Conservation (phyloP, 2,329 filamentous ascomycete genomes). For the Hypoxylon sp. region DNA sequence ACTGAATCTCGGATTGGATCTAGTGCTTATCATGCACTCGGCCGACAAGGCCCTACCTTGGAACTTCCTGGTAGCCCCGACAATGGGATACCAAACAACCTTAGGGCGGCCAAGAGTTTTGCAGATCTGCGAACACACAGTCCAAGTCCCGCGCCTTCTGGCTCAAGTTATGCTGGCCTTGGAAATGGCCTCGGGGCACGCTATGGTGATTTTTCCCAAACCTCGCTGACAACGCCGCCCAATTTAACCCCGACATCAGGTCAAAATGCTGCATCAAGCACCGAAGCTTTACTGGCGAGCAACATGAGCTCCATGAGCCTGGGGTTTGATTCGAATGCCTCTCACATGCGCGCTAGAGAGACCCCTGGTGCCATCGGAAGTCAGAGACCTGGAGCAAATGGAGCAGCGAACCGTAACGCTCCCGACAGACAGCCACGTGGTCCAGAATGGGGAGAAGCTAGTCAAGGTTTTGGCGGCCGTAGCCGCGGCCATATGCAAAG, state of each 20-base stretch:
- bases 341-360: constrained; percentile 60
- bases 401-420: constrained; percentile 60
- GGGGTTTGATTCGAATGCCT: constrained; percentile 63
- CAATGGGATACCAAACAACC: constrained; percentile 77
- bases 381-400: constrained; percentile 70
- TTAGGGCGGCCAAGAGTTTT: constrained; percentile 95
- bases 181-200: constrained; percentile 63
- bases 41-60: constrained; percentile 87
- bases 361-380: constrained; percentile 75
- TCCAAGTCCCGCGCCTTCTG: constrained; percentile 90
- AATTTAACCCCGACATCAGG: constrained; percentile 56
- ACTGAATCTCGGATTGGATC: constrained; percentile 77
- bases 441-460: constrained; percentile 71
- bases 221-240: constrained; percentile 53
- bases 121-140: constrained; percentile 96
- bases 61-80: constrained; percentile 87
- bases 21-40: constrained; percentile 81
- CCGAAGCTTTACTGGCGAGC: constrained; percentile 53
- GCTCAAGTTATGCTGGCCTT: constrained; percentile 79
- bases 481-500: constrained; percentile 72
- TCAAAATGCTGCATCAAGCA: constrained; percentile 53
- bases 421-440: constrained; percentile 76
- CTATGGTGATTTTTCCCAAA: constrained; percentile 54
- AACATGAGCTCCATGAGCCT: constrained; percentile 64
- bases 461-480: constrained; percentile 67